A percentile compares a stretch with the other conserved stretches of the same genome.
phyloP scores from a whole-genome alignment of 208 protist genomes.

The Trypanosoma boissoni region DNA sequence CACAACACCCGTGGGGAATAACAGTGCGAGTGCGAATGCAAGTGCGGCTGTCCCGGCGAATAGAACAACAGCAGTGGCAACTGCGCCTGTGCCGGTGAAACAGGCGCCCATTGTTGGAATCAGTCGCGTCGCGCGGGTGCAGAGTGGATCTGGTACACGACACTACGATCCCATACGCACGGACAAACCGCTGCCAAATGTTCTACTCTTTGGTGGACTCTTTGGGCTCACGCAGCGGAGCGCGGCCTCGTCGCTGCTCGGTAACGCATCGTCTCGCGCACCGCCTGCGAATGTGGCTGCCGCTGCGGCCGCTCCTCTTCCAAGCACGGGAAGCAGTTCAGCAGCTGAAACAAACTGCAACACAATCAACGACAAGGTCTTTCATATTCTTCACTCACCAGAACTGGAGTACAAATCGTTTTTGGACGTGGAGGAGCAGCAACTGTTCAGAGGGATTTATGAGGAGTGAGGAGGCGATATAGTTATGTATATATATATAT shows the following conservation, averaged over 20 bases:
- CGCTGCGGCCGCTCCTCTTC: no score
- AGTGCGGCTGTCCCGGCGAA: neutral
- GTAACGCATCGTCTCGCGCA: conserved; percentile 1
- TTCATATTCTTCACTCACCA: conserved; percentile 19
- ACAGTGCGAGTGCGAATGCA: no score
- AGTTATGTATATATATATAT: no score
- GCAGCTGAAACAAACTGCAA: neutral
- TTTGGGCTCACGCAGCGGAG: conserved; percentile 32
- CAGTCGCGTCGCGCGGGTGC: conserved; percentile 27
- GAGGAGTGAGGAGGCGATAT: conserved; percentile 23
- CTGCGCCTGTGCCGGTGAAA: neutral
- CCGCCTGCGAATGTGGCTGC: no score
- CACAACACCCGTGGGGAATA: no score
- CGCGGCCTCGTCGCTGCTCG: conserved; percentile 29
- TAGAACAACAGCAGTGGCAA: neutral
- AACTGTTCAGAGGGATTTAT: conserved; percentile 28
- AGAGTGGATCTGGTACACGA: neutral
- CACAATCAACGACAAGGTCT: conserved; percentile 24
- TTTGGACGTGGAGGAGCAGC: conserved; percentile 27
- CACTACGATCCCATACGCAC: conserved; percentile 43
- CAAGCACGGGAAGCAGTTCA: conserved; percentile 10
- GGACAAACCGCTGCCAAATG: conserved; percentile 38
- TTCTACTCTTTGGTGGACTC: conserved; percentile 42
- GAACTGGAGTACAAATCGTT: conserved; percentile 21
- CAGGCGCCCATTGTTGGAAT: conserved; percentile 32